These are phyloP conservation scores for Colletotrichum karsti DNA, from an alignment of 2,329 filamentous ascomycete genomes.

Conservation along the genomic window DNA sequence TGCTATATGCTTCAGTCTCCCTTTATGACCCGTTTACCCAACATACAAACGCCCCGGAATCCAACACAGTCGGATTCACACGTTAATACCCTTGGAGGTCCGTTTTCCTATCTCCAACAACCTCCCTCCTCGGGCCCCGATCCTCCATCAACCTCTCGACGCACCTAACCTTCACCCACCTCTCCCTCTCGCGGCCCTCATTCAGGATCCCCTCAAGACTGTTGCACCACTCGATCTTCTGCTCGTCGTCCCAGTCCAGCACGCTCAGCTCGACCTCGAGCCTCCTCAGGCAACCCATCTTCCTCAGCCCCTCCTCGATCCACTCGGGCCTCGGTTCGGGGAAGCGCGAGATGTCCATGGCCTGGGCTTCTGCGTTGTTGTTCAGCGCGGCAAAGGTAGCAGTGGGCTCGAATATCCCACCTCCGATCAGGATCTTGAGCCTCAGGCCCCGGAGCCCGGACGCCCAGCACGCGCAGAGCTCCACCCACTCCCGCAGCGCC, in stretches of 20 bases:
- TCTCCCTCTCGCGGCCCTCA: slow-evolving; percentile 6
- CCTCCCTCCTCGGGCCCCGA: background rate
- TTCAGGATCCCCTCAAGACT: slow-evolving; percentile 40
- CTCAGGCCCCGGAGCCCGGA: slow-evolving; percentile 47
- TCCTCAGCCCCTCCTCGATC: slow-evolving; percentile 43
- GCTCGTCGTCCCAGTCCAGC: slow-evolving; percentile 37
- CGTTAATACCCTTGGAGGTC: background rate
- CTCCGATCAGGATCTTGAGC: slow-evolving; percentile 45
- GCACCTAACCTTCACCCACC: slow-evolving; percentile 34
- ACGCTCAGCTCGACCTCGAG: slow-evolving; percentile 51
- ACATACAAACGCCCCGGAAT: background rate
- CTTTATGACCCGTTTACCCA: background rate
- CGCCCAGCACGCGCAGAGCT: slow-evolving; percentile 45
- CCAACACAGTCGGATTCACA: background rate
- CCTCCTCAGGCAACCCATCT: slow-evolving; percentile 40
- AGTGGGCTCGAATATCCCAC: slow-evolving; percentile 31
- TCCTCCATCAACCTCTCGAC: slow-evolving; percentile 33
- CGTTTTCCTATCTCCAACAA: background rate
- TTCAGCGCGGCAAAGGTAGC: slow-evolving; percentile 19
- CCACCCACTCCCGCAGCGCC: slow-evolving; percentile 42
- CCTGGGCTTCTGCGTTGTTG: slow-evolving; percentile 26
- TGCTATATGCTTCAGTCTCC: background rate
- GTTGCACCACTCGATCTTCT: slow-evolving; percentile 46
- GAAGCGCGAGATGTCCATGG: slow-evolving; percentile 34
- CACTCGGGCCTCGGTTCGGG: slow-evolving; percentile 32